These are phyloP conservation scores for Fusarium abutilonis DNA, from an alignment of 2,329 filamentous ascomycete species.

Conservation along the genomic window DNA sequence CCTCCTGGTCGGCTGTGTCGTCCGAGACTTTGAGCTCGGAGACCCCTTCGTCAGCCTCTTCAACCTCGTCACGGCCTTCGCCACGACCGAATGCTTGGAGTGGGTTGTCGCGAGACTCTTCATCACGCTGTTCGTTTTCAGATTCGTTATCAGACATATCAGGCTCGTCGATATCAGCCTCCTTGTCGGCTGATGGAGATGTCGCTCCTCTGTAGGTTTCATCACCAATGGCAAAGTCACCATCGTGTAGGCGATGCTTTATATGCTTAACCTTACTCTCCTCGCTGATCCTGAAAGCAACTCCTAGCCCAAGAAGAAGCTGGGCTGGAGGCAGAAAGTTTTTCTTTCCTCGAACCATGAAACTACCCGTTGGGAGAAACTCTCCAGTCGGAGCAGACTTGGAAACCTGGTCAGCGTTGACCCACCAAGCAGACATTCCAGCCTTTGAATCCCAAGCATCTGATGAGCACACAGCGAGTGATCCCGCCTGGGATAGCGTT, in stretches of 20 bases:
- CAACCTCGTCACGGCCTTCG: constrained; percentile 42
- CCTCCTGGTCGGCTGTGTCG: constrained; percentile 40
- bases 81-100: constrained; percentile 47
- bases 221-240: constrained; percentile 30
- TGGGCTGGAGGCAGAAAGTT: constrained; percentile 90
- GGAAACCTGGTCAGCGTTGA: constrained; percentile 86
- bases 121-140: constrained; percentile 48
- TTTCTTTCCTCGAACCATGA: constrained; percentile 86
- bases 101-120: constrained; percentile 51
- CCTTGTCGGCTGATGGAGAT: constrained; percentile 43
- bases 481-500: constrained; percentile 89
- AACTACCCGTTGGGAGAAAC: constrained; percentile 79
- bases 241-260: constrained; percentile 65
- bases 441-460: constrained; percentile 97
- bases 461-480: constrained; percentile 83
- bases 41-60: constrained; percentile 40
- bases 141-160: constrained; percentile 46
- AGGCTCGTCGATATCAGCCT: constrained; percentile 32
- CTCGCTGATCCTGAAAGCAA: constrained; percentile 89
- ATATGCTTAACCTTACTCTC: constrained; percentile 84
- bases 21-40: constrained; percentile 43
- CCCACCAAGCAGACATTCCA: constrained; percentile 96
- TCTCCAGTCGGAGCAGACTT: constrained; percentile 85
- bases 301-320: constrained; percentile 84
- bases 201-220: constrained; percentile 23